phyloP scores from a whole-genome alignment of 805 yeast genomes.

The Suhomyces tanzawaensis region DNA sequence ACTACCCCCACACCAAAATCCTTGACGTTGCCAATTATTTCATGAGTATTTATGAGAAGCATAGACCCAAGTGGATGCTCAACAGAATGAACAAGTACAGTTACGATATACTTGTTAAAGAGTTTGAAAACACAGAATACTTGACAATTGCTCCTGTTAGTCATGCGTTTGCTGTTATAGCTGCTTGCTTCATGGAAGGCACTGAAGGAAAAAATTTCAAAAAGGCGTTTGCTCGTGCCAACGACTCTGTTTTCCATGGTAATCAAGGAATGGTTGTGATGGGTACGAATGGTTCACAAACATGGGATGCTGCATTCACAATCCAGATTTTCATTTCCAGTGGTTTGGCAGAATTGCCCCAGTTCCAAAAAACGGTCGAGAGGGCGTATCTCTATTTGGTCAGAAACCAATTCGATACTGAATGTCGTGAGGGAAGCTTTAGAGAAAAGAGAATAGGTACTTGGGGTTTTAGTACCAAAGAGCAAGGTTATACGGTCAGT shows the following conservation, averaged over 20 bases:
- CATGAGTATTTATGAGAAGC: constrained; percentile 64
- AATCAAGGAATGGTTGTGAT: constrained; percentile 87
- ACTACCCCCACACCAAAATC: constrained; percentile 82
- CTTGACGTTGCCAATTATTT: constrained; percentile 60
- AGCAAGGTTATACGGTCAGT: constrained; percentile 94
- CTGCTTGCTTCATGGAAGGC: constrained; percentile 70
- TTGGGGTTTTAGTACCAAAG: constrained; percentile 95
- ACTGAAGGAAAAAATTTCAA: constrained; percentile 57
- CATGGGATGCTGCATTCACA: constrained; percentile 94
- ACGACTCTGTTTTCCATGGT: constrained; percentile 79
- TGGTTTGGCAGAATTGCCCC: constrained; percentile 69
- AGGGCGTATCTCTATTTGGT: constrained; percentile 69
- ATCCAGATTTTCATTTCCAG: constrained; percentile 79
- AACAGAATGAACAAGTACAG: constrained; percentile 50
- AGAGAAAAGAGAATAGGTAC: constrained; percentile 85
- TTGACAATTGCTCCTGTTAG: constrained; percentile 93
- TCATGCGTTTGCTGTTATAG: constrained; percentile 79
- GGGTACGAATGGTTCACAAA: constrained; percentile 98
- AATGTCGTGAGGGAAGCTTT: constrained; percentile 72
- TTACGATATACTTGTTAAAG: constrained; percentile 68
- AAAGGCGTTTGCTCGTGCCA: constrained; percentile 55
- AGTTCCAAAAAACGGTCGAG: constrained; percentile 62
- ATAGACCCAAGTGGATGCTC: constrained; percentile 74
- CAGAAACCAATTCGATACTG: constrained; percentile 80
- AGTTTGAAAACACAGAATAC: constrained; percentile 72